Conservation (phyloP, 1,284 basidiomycete genomes). For the Ganoderma leucocontextum region DNA sequence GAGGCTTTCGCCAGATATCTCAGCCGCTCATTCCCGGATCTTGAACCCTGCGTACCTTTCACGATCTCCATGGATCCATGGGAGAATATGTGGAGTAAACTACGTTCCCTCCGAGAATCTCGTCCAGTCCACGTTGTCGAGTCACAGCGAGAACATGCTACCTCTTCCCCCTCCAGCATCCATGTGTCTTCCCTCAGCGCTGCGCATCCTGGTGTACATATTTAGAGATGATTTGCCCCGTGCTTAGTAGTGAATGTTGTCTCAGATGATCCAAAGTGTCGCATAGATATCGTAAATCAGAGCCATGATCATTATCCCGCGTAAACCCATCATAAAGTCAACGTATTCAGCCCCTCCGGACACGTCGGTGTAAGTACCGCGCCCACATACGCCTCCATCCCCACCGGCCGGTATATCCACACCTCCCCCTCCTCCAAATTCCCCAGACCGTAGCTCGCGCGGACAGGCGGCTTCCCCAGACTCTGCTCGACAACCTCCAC, state of each 20-base stretch:
- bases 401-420: slow-evolving; percentile 51
- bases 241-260: neutral
- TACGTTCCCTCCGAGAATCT: neutral
- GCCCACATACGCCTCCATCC: slow-evolving; percentile 46
- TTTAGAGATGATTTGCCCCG: neutral
- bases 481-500: slow-evolving; percentile 50
- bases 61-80: neutral
- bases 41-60: neutral
- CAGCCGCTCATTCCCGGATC: neutral
- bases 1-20: neutral
- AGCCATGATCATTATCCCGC: neutral
- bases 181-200: neutral
- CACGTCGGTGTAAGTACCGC: slow-evolving; percentile 35
- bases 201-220: neutral
- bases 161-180: neutral
- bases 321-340: slow-evolving; percentile 19
- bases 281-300: neutral
- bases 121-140: neutral
- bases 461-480: slow-evolving; percentile 40
- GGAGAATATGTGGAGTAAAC: neutral
- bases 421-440: slow-evolving; percentile 47
- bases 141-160: neutral
- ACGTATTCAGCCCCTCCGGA: slow-evolving; percentile 35
- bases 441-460: slow-evolving; percentile 42
- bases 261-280: neutral